These are phyloP conservation scores for Posidonia australis DNA, from an alignment of 106 monocot species.

Conservation along the genomic window DNA sequence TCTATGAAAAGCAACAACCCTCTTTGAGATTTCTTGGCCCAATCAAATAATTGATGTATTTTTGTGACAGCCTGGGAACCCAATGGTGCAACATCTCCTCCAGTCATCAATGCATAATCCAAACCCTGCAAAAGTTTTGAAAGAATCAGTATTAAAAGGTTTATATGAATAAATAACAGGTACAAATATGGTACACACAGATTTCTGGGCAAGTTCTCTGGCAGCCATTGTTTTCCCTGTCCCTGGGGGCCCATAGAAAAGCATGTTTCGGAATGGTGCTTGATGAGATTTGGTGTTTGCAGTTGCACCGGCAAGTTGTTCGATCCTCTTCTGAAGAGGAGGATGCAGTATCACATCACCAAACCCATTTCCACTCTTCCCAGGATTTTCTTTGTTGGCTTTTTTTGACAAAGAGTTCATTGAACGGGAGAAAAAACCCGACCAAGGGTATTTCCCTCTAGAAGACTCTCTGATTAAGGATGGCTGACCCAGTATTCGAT, in stretches of 20 bases:
- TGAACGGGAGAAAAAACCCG: constrained; percentile 34
- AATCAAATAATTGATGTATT: constrained; percentile 96
- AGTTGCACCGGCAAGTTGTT: constrained; percentile 75
- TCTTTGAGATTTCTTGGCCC: constrained; percentile 82
- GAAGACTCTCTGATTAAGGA: constrained; percentile 93
- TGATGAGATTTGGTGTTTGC: constrained; percentile 93
- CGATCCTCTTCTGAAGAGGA: constrained; percentile 80
- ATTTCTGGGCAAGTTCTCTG: constrained; percentile 78
- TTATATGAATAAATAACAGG: not conserved
- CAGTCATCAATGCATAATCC: constrained; percentile 97
- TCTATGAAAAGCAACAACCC: constrained; percentile 91
- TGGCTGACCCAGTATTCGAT: constrained; percentile 91
- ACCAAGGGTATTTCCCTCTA: constrained; percentile 93
- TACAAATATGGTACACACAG: constrained; percentile 33
- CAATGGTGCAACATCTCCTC: constrained; percentile 94
- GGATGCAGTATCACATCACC: constrained; percentile 87
- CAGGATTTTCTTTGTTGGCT: constrained; percentile 16
- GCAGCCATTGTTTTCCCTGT: constrained; percentile 98
- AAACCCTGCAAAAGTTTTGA: constrained; percentile 38
- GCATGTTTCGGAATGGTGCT: constrained; percentile 97
- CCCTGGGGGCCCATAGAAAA: constrained; percentile 96
- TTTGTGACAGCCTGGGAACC: constrained; percentile 98
- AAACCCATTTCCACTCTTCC: constrained; percentile 38
- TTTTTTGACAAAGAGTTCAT: constrained; percentile 5
- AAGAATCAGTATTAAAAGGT: not conserved